Evolutionary conservation across 139 green algal genomes (phyloP), one percentile per base, ranked within the genome.

Genomic region (Chara braunii): DNA sequence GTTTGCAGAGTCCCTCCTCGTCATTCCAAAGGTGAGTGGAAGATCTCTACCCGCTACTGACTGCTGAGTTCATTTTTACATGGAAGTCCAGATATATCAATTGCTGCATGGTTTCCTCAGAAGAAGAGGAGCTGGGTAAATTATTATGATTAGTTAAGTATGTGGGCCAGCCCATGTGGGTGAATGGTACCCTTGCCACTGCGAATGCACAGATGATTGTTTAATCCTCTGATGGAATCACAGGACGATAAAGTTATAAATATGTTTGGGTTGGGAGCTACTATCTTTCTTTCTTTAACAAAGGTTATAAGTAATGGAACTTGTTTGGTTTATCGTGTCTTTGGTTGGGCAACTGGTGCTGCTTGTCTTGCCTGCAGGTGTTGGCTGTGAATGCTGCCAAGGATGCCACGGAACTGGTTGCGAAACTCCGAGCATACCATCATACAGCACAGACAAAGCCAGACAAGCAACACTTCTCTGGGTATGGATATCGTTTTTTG

Each of bases 341-440:
- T 59, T 42, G 18, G 18, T 59, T 59, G 51, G 51, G 14, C 14
- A 78, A 77, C 32, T 22, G 26, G n/a, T 74, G 37, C 14, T 67
- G 58, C 44, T 24, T 67, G 33, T 52, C 29, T 54, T 30, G 24
- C 34, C 34, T 8, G 35, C 96, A 97, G 75, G 89, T 84, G 22
- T 79, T 97, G 22, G 84, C 88, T 0, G 92, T 97, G 35, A 97
- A 97, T 68, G 90, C 90, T 5, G 90, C 90, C 48, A 95, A 95
- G 78, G 89, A 95, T 70, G 88, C 87, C 1, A 96, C 89, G 7
- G 90, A 96, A 57, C 81, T 96, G 50, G 89, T 96, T 14, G 91
- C 91, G 12, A 90, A 91, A 67, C 85, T 97, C 54, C 78, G 91
- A 5, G 87, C 91, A 0, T 94, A 89, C 75, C 91, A 97, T 81